Evolutionary conservation across 768 basidiomycete genomes (phyloP).

Genomic region (Auricularia sp.): DNA sequence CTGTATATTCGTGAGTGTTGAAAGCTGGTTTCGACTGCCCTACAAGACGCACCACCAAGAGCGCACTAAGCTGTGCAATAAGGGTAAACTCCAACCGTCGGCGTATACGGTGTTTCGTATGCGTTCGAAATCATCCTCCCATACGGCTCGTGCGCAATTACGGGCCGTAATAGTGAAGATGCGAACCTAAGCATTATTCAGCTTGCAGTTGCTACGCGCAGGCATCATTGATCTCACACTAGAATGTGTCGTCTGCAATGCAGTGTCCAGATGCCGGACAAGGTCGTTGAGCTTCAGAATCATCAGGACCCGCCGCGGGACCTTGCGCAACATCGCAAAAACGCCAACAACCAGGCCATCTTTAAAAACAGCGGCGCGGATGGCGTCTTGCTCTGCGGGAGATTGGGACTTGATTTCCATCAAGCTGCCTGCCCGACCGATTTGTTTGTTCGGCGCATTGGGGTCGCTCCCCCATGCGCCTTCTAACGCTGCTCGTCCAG

Average conservation of each 20-base stretch:
- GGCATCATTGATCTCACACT: constrained; percentile 32
- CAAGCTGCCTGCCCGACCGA: constrained; percentile 62
- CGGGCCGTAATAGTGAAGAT: constrained; percentile 88
- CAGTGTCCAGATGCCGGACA: constrained; percentile 65
- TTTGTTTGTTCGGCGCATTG: constrained; percentile 21
- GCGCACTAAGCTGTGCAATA: constrained; percentile 39
- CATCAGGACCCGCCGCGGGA: constrained; percentile 79
- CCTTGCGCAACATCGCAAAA: constrained; percentile 75
- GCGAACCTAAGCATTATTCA: constrained; percentile 41
- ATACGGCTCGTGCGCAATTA: constrained; percentile 73
- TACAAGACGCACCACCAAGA: constrained; percentile 51
- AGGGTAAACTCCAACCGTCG: constrained; percentile 5
- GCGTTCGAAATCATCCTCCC: constrained; percentile 52
- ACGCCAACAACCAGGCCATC: constrained; percentile 80
- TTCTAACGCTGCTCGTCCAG: constrained; percentile 69
- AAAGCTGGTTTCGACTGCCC: constrained; percentile 15
- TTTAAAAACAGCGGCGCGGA: constrained; percentile 71
- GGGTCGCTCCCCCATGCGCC: constrained; percentile 40
- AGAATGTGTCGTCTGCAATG: constrained; percentile 80
- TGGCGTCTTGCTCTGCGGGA: constrained; percentile 67
- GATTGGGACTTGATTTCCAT: constrained; percentile 65
- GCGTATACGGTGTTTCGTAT: constrained; percentile 26
- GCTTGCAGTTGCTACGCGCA: too few species aligned
- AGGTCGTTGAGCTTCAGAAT: constrained; percentile 80
- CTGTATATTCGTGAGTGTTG: constrained; percentile 26